Evolutionary conservation across 1,139 yeast species (phyloP), one percentile per base, ranked within the genome.

Genomic region (Lodderomyces margitis): DNA sequence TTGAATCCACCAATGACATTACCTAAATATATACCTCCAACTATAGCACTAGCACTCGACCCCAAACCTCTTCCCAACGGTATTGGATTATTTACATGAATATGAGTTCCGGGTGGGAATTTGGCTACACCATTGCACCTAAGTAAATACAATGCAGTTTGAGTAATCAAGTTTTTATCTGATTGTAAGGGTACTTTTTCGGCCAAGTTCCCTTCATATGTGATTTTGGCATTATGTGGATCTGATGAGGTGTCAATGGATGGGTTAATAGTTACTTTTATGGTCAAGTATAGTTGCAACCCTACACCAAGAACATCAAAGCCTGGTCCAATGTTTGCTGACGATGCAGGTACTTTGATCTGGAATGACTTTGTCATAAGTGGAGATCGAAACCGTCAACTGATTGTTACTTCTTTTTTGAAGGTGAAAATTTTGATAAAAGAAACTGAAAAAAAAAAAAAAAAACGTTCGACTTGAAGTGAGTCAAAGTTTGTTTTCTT

Each of bases 251-350:
- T 72, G 41, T 73, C 78, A 8, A 56, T 56, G 10, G 70, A 50
- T 4, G 82, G 62, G 57, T 87, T 91, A 36, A 87, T 68, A 14
- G 68, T 61, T 28, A 89, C 96, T 9, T 74, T 67, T 42, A 92
- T 73, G 46, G 83, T 85, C 48, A 92, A 70, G 58, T 71, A 88
- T 37, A 89, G 68, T 46, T 84, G 74, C 51, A 92, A 75, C 32
- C 96, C 96, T 39, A 92, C 81, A 15, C 98, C 98, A 41, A 92
- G 71, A 5, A 92, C 98, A 63, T 92, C 98, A 59, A 91, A 92
- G 1, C 98, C 98, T 2, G 98, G 98, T 7, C 98, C 98, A 41
- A 92, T 91, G 59, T 92, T 92, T 56, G 98, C 98, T 38, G 96
- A 87, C 2, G 98, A 91, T 2, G 98, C 97, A 2, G 98, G 98